Conservation (phyloP, 1,284 basidiomycete genomes). For the Ceratobasidium sp. region DNA sequence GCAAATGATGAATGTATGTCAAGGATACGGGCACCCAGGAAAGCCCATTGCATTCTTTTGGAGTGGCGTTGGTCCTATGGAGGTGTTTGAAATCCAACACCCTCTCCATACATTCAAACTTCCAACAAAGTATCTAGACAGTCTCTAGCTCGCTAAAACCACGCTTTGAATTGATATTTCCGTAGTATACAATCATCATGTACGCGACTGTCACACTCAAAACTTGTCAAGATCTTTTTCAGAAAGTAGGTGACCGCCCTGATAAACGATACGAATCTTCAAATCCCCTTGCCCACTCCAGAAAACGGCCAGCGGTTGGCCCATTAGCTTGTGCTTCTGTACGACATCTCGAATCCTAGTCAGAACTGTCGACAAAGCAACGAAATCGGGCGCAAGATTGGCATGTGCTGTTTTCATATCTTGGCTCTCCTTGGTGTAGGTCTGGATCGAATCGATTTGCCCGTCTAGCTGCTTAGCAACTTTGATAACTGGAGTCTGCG, state of each 20-base stretch:
- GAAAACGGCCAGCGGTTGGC: constrained; percentile 1
- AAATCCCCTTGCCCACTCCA: constrained; percentile 21
- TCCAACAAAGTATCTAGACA: background rate
- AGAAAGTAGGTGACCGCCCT: background rate
- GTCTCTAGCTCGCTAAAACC: background rate
- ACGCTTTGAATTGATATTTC: background rate
- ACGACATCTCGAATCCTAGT: constrained; percentile 4
- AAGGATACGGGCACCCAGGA: background rate
- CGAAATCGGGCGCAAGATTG: constrained; percentile 7
- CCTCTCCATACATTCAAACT: background rate
- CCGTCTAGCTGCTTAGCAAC: constrained; percentile 28
- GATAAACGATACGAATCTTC: background rate
- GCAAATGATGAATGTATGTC: background rate
- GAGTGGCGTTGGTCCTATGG: background rate
- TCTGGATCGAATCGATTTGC: constrained; percentile 2
- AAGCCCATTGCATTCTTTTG: background rate
- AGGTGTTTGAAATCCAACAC: background rate
- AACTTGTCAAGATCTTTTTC: background rate
- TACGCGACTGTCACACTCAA: background rate
- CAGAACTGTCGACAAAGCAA: background rate
- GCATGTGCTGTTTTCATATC: background rate
- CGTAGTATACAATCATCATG: background rate
- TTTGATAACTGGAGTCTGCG: constrained; percentile 13
- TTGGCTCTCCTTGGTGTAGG: background rate
- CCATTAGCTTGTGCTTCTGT: background rate